Base-by-base conservation (phyloP, 2,329 filamentous ascomycete genomes). In the Stromatinia cepivora region DNA sequence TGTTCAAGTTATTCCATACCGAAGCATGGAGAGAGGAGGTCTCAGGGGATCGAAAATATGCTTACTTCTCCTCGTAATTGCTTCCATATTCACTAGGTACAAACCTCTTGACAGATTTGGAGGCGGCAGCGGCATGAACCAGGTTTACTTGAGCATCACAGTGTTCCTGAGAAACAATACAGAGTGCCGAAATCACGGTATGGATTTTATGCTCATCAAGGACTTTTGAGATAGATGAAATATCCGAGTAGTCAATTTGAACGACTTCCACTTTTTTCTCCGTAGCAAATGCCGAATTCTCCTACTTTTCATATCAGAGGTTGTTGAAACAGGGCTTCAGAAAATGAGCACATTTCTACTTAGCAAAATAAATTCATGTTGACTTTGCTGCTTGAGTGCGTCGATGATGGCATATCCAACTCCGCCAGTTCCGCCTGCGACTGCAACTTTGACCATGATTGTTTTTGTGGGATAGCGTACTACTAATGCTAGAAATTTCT, bases 61-160 rank as follows among this genome's bases (percentile, higher is more conserved):
- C 57, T 42, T 42, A 70, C 69, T 66, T 69, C 54, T 65, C 62
- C 46, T 80, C 75, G 67, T 80, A 81, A 64, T 80, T 78, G 62
- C 80, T 75, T 54, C 80, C 80, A 69, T 78, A 81, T 70, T 81
- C 79, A 45, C 79, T 80, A 3, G 79, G 79, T 22, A 79, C 74
- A 75, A 81, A 81, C 64, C 79, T 75, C 63, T 69, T 73, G 22
- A 80, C 78, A 42, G 66, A 71, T 7, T 74, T 34, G n/a, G 71
- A 73, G 42, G 67, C 58, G 10, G 79, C 76, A 34, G 78, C 77
- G 5, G 78, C 79, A 25, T 74, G 76, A 53, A 81, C 79, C 15
- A 81, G 73, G 10, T 71, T 71, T 8, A 79, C 25, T 67, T 81
- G 78, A n/a, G 79, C 71, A 9, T 79, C 76, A 36, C 72, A 76